Evolutionary conservation across 345 rosid species (phyloP).

Genomic region (Eucalyptus marginata): DNA sequence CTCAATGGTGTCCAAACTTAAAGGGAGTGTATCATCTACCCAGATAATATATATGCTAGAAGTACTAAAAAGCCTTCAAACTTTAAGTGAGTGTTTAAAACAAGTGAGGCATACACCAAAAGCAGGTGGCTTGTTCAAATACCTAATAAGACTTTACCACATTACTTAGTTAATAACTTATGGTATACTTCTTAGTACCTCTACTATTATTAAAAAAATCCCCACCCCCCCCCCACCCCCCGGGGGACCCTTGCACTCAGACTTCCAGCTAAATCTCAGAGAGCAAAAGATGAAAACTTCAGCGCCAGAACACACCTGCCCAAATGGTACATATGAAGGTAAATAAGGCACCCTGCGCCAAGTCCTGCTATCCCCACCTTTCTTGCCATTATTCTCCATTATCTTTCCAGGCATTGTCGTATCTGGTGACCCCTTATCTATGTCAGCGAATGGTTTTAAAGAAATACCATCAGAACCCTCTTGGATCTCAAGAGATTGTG

Average conservation of each 20-base stretch:
- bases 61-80: background rate
- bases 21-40: background rate
- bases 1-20: background rate
- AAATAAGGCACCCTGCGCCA: conserved; percentile 74
- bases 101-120: background rate
- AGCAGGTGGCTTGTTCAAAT: background rate
- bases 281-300: background rate
- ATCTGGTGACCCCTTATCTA: conserved; percentile 13
- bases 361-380: conserved; percentile 28
- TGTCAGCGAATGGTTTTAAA: conserved; percentile 61
- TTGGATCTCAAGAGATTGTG: conserved; percentile 87
- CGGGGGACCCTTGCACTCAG: background rate
- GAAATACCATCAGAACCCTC: conserved; percentile 94
- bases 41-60: background rate
- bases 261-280: background rate
- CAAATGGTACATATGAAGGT: conserved; percentile 95
- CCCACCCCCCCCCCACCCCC: no score
- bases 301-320: conserved; percentile 42
- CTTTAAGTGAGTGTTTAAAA: background rate
- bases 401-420: conserved; percentile 18
- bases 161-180: background rate
- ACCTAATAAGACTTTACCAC: background rate
- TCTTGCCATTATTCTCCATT: conserved; percentile 23
- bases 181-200: background rate
- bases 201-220: background rate